Base-by-base conservation (phyloP, 768 basidiomycete species). In the Hypholoma fasciculare region DNA sequence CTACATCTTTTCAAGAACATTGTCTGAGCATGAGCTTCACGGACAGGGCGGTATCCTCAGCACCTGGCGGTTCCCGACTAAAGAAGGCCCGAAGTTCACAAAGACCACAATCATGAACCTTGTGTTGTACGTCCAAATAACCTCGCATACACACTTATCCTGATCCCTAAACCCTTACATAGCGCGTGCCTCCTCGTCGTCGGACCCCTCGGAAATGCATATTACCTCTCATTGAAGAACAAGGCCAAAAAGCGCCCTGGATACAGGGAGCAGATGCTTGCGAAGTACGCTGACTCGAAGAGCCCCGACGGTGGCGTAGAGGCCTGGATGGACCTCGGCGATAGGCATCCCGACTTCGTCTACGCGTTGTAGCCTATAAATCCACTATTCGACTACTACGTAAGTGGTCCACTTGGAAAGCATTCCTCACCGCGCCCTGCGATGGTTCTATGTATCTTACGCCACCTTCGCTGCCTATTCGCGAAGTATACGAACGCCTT, bases 21-120 rank as follows among this genome's bases (percentile, higher is more conserved):
- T 34, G 30, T 34, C 30, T 9, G 9, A 34, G 7, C 9, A 1
- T 7, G 30, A 34, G 30, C 30, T 34, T 34, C 23, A 5, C 30
- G 30, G 6, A 7, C 36, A 76, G 74, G 75, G 75, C 19, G 75
- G 76, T 23, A 75, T 76, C 26, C 62, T 74, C 26, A 77, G 74
- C 57, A 76, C 76, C 4, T 77, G 74, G 76, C 62, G 71, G 9
- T 75, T 72, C 65, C 76, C 76, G 16, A 71, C 74, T 0, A 76
- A 71, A 8, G 73, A 75, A 60, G 73, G 73, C 3, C 74, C 75
- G 5, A 67, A 63, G 14, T 76, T 72, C 58, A 71, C 56, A 26
- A 73, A 71, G 49, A 74, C 75, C 1, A 75, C 71, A 0, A 75
- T 75, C 23, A 72, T 75, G 67, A 68, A 74, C 51, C 62, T 75